Percentiles rank a stretch among this genome's conserved stretches.
Evolutionary conservation across 2,329 filamentous ascomycete genomes (phyloP).

Genomic region (Cylindrodendrum hubeiense): DNA sequence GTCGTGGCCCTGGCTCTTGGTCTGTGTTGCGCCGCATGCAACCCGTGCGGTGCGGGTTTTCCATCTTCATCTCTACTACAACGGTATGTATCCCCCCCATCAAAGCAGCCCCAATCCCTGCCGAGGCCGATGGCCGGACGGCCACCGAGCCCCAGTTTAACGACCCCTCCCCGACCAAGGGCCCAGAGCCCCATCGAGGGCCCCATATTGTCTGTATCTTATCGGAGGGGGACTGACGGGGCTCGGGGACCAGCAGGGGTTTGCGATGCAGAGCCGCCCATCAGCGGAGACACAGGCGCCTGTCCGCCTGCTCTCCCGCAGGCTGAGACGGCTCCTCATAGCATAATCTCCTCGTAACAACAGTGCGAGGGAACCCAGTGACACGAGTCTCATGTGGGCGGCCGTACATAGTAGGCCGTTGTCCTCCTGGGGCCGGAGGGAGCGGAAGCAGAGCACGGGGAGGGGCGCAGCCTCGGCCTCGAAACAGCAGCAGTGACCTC

Average conservation of each 20-base stretch:
- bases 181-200: neutral
- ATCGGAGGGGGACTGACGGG: conserved; percentile 3
- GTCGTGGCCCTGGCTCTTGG: neutral
- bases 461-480: neutral
- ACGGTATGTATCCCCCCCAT: too few species aligned
- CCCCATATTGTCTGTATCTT: conserved; percentile 13
- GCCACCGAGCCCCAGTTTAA: neutral
- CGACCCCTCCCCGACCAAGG: neutral
- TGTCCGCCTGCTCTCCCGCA: conserved; percentile 1
- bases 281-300: conserved; percentile 3
- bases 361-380: conserved; percentile 38
- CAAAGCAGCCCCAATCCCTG: neutral
- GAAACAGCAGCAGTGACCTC: neutral
- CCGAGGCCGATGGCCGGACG: conserved; percentile 1
- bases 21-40: neutral
- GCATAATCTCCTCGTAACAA: conserved; percentile 2
- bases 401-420: too few species aligned
- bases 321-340: conserved; percentile 1
- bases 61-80: neutral
- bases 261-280: conserved; percentile 14
- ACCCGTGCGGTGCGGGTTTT: neutral
- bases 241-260: conserved; percentile 14
- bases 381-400: conserved; percentile 42
- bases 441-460: neutral
- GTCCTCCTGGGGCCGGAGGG: conserved; percentile 19